These are phyloP conservation scores for Xenoacremonium recifei DNA, from an alignment of 2,329 filamentous ascomycete genomes.

Conservation along the genomic window DNA sequence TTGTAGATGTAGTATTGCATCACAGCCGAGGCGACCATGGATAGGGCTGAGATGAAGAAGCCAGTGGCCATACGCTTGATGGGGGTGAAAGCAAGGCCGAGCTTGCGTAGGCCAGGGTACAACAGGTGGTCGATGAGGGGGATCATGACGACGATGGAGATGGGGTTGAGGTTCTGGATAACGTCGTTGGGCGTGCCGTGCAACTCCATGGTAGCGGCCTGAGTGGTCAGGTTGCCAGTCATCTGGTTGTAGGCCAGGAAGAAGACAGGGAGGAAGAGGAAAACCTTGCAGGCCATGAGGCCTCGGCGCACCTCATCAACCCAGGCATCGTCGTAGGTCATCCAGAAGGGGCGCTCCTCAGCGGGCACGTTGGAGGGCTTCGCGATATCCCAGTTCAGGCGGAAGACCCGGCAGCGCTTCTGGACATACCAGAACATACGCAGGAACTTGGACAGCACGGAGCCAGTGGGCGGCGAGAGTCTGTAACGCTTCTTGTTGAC, in stretches of 20 bases:
- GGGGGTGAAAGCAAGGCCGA: slow-evolving; percentile 66
- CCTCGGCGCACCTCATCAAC: slow-evolving; percentile 76
- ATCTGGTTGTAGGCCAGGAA: slow-evolving; percentile 61
- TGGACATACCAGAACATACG: slow-evolving; percentile 58
- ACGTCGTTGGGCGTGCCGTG: slow-evolving; percentile 76
- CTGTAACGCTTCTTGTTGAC: slow-evolving; percentile 61
- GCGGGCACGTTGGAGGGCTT: slow-evolving; percentile 64
- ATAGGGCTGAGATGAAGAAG: slow-evolving; percentile 62
- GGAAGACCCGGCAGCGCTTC: slow-evolving; percentile 65
- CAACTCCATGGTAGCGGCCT: slow-evolving; percentile 65
- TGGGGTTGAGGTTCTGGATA: slow-evolving; percentile 72
- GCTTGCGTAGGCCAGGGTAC: slow-evolving; percentile 65
- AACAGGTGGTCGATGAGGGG: slow-evolving; percentile 67
- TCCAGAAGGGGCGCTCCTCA: slow-evolving; percentile 62
- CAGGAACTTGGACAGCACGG: slow-evolving; percentile 66
- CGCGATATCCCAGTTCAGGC: slow-evolving; percentile 64
- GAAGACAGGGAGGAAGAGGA: slow-evolving; percentile 67
- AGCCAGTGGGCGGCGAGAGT: slow-evolving; percentile 66
- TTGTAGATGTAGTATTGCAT: slow-evolving; percentile 65
- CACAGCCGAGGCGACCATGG: slow-evolving; percentile 58
- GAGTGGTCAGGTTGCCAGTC: slow-evolving; percentile 59
- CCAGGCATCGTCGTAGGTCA: slow-evolving; percentile 82
- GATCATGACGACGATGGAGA: slow-evolving; percentile 73
- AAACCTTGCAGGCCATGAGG: slow-evolving; percentile 67
- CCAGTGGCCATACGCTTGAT: slow-evolving; percentile 74